Base-by-base conservation (phyloP, 192 early-diverging fungal species). In the Gonapodya prolifera region DNA sequence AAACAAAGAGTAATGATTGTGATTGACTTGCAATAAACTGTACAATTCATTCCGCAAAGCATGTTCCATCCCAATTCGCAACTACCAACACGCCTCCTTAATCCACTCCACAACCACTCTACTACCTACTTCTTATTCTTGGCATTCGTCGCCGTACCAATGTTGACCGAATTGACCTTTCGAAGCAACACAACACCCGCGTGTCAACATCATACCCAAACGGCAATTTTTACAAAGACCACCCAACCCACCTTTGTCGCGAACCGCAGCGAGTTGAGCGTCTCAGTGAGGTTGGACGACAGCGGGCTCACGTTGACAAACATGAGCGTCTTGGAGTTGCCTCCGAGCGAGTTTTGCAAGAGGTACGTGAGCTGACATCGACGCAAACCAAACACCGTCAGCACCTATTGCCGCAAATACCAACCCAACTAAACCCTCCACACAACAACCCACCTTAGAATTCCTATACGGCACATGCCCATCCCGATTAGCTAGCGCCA, bases 321-420 rank as follows among this genome's bases (percentile, higher is more conserved):
- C 97, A 99, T 99, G 28, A 98, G 87, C 8, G 95, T 97, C 83
- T 99, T 99, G 80, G 91, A 92, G 78, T 97, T 98, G 23, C 97
- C 97, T n/a, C n/a, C 91, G 16, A 92, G 77, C 0, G 86, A 91
- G 79, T 92, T 89, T 80, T 92, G 86, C 1, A 91, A 79, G 78
- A 92, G 78, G 77, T 92, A 93, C 0, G 89, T 90, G 17, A 90
- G 82, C 35, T n/a, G n/a, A n/a, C n/a, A n/a, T n/a, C n/a, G n/a
- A n/a, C n/a, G n/a, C n/a, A n/a, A n/a, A n/a, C n/a, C n/a, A n/a
- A n/a, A n/a, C n/a, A n/a, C n/a, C n/a, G n/a, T n/a, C n/a, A n/a
- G n/a, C n/a, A n/a, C n/a, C n/a, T n/a, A n/a, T n/a, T n/a, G n/a
- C n/a, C n/a, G n/a, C n/a, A n/a, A n/a, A n/a, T n/a, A n/a, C n/a